Percentiles rank a stretch among this genome's conserved stretches.
Conservation (phyloP, 768 basidiomycete genomes). For the Phanerochaete sordida region DNA sequence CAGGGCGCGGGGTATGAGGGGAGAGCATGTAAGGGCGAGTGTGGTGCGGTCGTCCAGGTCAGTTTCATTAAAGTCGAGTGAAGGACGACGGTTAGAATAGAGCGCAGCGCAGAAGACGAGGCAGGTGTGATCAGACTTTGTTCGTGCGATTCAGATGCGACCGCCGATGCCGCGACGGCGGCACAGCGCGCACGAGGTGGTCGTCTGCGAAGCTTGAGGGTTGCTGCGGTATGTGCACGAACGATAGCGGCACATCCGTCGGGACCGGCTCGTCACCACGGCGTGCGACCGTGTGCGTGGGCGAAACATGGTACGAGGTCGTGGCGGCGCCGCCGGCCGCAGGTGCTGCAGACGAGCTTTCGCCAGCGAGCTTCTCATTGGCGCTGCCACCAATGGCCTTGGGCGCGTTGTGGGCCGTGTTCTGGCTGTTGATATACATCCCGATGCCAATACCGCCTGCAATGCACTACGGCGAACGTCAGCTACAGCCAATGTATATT, state of each 20-base stretch:
- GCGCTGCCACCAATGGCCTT: conserved; percentile 64
- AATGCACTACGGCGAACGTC: conserved; percentile 33
- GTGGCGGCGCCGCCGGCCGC: conserved; percentile 15
- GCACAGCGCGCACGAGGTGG: conserved; percentile 4
- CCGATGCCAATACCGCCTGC: conserved; percentile 58
- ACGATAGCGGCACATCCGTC: conserved; percentile 11
- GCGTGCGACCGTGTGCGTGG: conserved; percentile 56
- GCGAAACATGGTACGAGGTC: conserved; percentile 45
- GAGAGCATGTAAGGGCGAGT: neutral
- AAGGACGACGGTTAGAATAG: neutral
- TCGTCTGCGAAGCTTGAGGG: conserved; percentile 1
- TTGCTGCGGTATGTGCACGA: conserved; percentile 6
- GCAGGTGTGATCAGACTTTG: neutral
- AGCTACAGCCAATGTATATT: neutral
- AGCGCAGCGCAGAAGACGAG: neutral
- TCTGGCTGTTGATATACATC: conserved; percentile 53
- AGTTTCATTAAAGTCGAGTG: neutral
- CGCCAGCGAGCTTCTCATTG: conserved; percentile 28
- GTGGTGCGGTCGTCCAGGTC: neutral
- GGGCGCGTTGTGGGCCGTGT: conserved; percentile 47
- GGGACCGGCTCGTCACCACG: conserved; percentile 25
- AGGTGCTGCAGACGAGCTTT: conserved; percentile 18
- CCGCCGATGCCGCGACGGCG: conserved; percentile 9
- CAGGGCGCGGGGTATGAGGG: neutral
- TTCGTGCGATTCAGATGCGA: conserved; percentile 11